Conservation (phyloP, 805 yeast species). For the Candida namnaoensis region DNA sequence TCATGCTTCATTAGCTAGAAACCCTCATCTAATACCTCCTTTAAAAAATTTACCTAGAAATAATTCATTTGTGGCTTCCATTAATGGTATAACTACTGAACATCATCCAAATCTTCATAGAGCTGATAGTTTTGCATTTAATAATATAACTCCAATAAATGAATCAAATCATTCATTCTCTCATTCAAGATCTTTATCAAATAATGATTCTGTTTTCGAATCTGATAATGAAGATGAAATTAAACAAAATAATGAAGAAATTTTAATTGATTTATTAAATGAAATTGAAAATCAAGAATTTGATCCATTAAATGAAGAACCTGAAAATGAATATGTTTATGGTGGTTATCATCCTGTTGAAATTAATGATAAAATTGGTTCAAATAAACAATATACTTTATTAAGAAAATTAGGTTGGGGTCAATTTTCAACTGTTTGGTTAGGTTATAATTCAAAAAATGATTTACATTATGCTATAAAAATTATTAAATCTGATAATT, state of each 20-base stretch:
- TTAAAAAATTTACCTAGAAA: no score
- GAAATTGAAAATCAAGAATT: slow-evolving; percentile 1
- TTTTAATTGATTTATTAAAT: slow-evolving; percentile 1
- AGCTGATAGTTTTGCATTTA: slow-evolving; percentile 6
- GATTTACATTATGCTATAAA: slow-evolving; percentile 51
- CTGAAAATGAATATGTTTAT: slow-evolving; percentile 38
- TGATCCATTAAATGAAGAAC: slow-evolving; percentile 32
- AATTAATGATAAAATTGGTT: slow-evolving; percentile 45
- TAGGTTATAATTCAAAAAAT: slow-evolving; percentile 32
- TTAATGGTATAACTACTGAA: slow-evolving; percentile 4
- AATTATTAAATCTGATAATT: slow-evolving; percentile 44
- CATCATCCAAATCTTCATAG: slow-evolving; percentile 11
- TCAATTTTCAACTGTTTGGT: slow-evolving; percentile 67
- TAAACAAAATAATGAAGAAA: neutral
- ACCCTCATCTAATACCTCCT: no score
- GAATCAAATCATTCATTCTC: no score
- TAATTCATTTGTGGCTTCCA: no score
- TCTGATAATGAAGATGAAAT: neutral
- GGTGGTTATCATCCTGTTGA: slow-evolving; percentile 64
- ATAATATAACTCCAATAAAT: no score
- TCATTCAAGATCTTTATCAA: neutral
- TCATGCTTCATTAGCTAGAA: no score
- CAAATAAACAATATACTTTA: slow-evolving; percentile 33
- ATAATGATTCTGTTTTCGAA: neutral
- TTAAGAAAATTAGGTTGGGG: slow-evolving; percentile 65